Base-by-base conservation (phyloP, 2,329 filamentous ascomycete species). In the Orbilia oligospora region DNA sequence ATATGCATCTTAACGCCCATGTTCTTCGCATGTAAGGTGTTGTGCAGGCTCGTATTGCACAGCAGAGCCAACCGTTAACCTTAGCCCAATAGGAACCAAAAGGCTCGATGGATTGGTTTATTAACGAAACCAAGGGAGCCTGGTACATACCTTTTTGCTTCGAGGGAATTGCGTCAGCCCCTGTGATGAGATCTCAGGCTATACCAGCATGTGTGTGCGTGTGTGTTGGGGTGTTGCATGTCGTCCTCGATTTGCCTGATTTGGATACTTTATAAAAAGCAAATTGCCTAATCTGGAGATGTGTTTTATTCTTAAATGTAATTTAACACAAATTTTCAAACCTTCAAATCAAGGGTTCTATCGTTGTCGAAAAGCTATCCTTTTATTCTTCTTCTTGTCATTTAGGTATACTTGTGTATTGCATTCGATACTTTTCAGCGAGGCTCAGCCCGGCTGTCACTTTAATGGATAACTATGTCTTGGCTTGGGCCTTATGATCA, bases 31-130 rank as follows among this genome's bases (percentile, higher is more conserved):
- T 61, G 56, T 61, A 61, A n/a, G 36, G 56, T 61, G 56, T 61
- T 61, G 56, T 61, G 56, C 56, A 61, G 33, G 56, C n/a, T 61
- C 56, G 36, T 44, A n/a, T 61, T 61, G 56, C 36, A 61, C 56
- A 44, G n/a, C 56, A 46, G 44, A 27, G 14, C 6, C 14, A 14
- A 18, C 22, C n/a, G 8, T 24, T 16, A 14, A 18, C 22, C n/a
- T 9, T 24, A 44, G 33, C 4, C 20, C 36, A 61, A 24, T 61
- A 18, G 44, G 55, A 33, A 24, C 24, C 24, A 24, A 61, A 44
- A 27, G 33, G 12, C n/a, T 44, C 12, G 24, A 24, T 41, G 5
- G 33, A 51, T 61, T 9, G 12, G 33, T 61, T 61, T 41, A 44
- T 61, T 61, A 41, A 14, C 20, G 36, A 36, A 44, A 44, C 36